These are phyloP conservation scores for Sugiyamaella floridensis DNA, from an alignment of 805 yeast genomes.

Conservation along the genomic window DNA sequence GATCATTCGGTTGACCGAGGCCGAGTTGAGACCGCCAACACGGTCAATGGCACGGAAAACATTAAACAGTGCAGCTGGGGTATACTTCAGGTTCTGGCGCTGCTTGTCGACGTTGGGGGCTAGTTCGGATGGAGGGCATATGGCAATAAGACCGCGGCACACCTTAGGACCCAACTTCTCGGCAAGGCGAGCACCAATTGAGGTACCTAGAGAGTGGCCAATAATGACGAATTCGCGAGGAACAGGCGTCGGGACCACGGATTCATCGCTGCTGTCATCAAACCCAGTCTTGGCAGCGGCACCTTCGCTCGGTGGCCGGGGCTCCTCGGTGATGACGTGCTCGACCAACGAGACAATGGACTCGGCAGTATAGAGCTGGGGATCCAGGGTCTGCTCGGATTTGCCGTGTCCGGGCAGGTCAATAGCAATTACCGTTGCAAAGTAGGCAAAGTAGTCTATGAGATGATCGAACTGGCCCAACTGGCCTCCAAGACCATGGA, in stretches of 20 bases:
- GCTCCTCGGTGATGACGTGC: slow-evolving; percentile 31
- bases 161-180: slow-evolving; percentile 20
- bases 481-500: slow-evolving; percentile 92
- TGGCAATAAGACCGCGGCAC: slow-evolving; percentile 29
- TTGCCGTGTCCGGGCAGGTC: slow-evolving; percentile 89
- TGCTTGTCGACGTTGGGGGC: slow-evolving; percentile 12
- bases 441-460: slow-evolving; percentile 53
- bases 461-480: slow-evolving; percentile 76
- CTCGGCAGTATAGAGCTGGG: slow-evolving; percentile 36
- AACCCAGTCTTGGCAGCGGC: slow-evolving; percentile 9
- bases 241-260: background rate
- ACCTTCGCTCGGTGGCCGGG: slow-evolving; percentile 12
- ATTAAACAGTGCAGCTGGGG: slow-evolving; percentile 40
- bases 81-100: slow-evolving; percentile 22
- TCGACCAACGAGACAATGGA: slow-evolving; percentile 35
- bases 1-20: slow-evolving; percentile 54
- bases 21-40: slow-evolving; percentile 52
- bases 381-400: slow-evolving; percentile 21
- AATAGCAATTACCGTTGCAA: slow-evolving; percentile 57
- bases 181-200: slow-evolving; percentile 43
- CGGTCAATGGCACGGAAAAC: slow-evolving; percentile 54
- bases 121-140: slow-evolving; percentile 31
- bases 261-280: background rate
- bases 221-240: slow-evolving; percentile 34
- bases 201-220: slow-evolving; percentile 75